phyloP scores from a whole-genome alignment of 257 asterid species.

The Thymus mandschuricus region DNA sequence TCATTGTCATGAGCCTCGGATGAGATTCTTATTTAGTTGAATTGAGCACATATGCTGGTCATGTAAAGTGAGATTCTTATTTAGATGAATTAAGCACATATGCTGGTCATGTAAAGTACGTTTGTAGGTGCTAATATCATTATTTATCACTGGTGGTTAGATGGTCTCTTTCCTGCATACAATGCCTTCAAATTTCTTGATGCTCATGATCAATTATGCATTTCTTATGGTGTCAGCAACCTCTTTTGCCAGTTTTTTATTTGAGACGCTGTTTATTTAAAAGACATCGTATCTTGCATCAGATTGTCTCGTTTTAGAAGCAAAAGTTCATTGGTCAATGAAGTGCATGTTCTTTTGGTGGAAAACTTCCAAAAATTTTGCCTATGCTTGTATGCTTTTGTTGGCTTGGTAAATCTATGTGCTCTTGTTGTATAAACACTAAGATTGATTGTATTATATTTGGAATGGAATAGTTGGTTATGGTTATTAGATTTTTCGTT shows the following conservation, averaged over 20 bases:
- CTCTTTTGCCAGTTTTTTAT: slow-evolving; percentile 1
- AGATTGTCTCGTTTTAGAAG: slow-evolving; percentile 1
- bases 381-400: background rate
- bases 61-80: background rate
- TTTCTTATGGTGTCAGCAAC: background rate
- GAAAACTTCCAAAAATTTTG: background rate
- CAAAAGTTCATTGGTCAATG: background rate
- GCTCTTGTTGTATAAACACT: background rate
- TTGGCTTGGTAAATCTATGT: background rate
- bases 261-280: background rate
- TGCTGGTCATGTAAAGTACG: background rate
- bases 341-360: background rate
- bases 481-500: background rate
- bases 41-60: background rate
- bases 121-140: background rate
- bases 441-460: background rate
- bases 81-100: too few species aligned
- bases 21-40: too few species aligned
- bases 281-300: background rate
- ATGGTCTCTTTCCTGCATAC: slow-evolving; percentile 1
- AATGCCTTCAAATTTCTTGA: background rate
- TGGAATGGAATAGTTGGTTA: background rate
- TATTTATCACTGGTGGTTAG: background rate
- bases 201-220: background rate
- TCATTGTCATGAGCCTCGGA: too few species aligned